phyloP scores from a whole-genome alignment of 441 rosid genomes.

The Populus hybrid region DNA sequence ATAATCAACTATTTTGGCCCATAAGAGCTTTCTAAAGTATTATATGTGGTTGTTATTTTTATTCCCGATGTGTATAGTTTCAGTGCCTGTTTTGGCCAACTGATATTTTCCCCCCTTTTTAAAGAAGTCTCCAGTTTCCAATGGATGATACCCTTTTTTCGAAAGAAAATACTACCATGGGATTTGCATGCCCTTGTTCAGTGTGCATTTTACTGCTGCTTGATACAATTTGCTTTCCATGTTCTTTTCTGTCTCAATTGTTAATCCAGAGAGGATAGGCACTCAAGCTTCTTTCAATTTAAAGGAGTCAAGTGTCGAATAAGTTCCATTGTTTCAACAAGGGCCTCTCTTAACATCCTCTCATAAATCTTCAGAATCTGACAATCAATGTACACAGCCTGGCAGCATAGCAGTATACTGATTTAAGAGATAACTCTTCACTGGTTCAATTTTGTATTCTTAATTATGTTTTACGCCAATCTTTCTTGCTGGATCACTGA shows the following conservation, averaged over 20 bases:
- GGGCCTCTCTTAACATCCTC: slow-evolving; percentile 25
- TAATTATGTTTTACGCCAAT: slow-evolving; percentile 26
- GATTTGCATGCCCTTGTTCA: neutral
- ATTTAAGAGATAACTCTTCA: slow-evolving; percentile 27
- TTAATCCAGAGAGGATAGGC: neutral
- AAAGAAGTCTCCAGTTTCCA: neutral
- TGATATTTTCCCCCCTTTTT: neutral
- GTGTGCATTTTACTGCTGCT: neutral
- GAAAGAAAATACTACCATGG: neutral
- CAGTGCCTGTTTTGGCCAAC: neutral
- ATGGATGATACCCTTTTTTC: neutral
- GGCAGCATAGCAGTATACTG: slow-evolving; percentile 21
- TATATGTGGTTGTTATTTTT: neutral
- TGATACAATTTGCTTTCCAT: neutral
- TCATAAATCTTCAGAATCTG: slow-evolving; percentile 30
- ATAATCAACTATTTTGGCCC: neutral
- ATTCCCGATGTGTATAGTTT: neutral
- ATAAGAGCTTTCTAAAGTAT: neutral
- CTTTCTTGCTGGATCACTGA: slow-evolving; percentile 21
- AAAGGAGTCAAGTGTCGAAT: neutral
- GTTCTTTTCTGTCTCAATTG: neutral
- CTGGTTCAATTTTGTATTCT: slow-evolving; percentile 31
- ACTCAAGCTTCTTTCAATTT: neutral
- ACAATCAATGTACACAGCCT: slow-evolving; percentile 32
- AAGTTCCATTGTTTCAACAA: slow-evolving; percentile 7